A percentile compares a stretch with the other conserved stretches of the same genome.
Conservation (phyloP, 768 basidiomycete genomes). For the Suillus variegatus region DNA sequence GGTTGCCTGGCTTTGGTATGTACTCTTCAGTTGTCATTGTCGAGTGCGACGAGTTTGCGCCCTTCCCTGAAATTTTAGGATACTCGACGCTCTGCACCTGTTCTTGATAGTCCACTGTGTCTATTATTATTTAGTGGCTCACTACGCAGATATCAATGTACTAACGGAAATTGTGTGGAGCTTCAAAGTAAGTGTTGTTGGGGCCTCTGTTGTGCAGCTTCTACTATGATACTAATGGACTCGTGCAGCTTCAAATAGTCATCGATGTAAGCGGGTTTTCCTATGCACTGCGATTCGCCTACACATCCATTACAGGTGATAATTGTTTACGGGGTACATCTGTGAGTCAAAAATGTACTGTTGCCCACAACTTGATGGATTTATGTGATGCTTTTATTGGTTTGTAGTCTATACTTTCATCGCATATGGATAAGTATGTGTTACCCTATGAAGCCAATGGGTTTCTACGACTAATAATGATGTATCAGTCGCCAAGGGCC, state of each 20-base stretch:
- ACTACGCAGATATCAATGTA: background rate
- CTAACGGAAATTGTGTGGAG: conserved; percentile 6
- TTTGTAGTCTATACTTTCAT: background rate
- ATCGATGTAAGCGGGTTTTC: background rate
- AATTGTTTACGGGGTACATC: background rate
- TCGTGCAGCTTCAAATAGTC: background rate
- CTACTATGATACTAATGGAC: background rate
- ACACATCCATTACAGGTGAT: background rate
- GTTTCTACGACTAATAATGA: background rate
- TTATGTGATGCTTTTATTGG: background rate
- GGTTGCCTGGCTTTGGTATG: conserved; percentile 1
- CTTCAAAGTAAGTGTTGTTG: background rate
- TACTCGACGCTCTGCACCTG: background rate
- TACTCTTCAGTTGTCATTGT: background rate
- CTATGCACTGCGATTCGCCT: background rate
- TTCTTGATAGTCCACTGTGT: background rate
- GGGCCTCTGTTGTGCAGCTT: background rate
- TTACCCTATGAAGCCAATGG: background rate
- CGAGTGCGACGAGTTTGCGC: background rate
- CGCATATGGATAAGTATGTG: conserved; percentile 1
- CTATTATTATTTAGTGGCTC: conserved; percentile 1
- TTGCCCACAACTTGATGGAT: background rate
- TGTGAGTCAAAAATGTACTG: background rate
- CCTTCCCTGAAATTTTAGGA: background rate
- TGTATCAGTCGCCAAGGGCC: background rate